phyloP scores from a whole-genome alignment of 176 grass and related monocot species.

The Lolium rigidum region DNA sequence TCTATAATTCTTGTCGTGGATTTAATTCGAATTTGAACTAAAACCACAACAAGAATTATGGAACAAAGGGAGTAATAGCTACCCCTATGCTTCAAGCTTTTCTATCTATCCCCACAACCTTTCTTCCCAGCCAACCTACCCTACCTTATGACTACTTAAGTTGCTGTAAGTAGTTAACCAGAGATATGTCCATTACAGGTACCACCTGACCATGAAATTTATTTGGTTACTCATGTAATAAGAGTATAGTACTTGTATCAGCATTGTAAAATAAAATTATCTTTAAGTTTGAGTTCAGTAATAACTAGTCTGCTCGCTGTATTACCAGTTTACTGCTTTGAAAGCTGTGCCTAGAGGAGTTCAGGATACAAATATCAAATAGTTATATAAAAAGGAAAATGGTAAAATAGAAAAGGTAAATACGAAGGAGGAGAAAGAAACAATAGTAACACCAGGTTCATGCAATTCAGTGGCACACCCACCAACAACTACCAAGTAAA shows the following conservation, averaged over 20 bases:
- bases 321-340: too few species aligned
- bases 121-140: too few species aligned
- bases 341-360: too few species aligned
- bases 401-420: neutral
- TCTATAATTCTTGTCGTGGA: too few species aligned
- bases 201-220: constrained; percentile 25
- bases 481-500: constrained; percentile 34
- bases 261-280: constrained; percentile 18
- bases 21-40: too few species aligned
- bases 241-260: neutral
- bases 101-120: too few species aligned
- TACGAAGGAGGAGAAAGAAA: too few species aligned
- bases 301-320: neutral
- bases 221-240: constrained; percentile 11
- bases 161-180: neutral
- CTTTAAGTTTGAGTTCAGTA: constrained; percentile 11
- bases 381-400: constrained; percentile 1
- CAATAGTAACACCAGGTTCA: neutral
- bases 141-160: too few species aligned
- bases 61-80: too few species aligned
- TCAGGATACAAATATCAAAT: neutral
- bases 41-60: too few species aligned
- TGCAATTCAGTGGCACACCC: constrained; percentile 16
- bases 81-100: too few species aligned
- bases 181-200: neutral